Evolutionary conservation across 1,284 basidiomycete species (phyloP), one percentile per base, ranked within the genome.

Genomic region (Naganishia sp.): DNA sequence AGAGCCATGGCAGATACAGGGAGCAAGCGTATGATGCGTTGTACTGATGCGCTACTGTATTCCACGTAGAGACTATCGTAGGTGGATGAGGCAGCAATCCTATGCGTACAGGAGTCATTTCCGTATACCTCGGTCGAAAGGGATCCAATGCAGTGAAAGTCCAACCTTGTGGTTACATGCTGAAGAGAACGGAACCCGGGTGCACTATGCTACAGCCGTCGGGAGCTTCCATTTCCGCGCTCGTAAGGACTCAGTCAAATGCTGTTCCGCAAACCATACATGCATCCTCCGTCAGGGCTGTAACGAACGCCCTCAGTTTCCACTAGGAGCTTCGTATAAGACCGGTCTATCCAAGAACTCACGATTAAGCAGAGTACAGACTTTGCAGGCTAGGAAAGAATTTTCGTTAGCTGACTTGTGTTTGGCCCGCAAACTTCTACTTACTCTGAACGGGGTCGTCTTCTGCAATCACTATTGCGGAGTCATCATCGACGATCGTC

Each of bases 321-420:
- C 10, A 7, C 28, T 33, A 9, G 13, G 25, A 15, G 23, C 9
- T 53, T 15, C 28, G 50, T 9, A 18, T 6, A 10, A 18, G n/a
- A 33, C 5, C 23, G 13, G 25, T 15, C 16, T 39, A 36, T 21
- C 28, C 9, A 5, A 10, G 9, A 21, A 49, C 15, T 61, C 39
- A 61, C 59, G 48, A 43, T 61, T 61, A 6, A 61, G 36, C 16
- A 61, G 43, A 49, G 59, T 61, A 21, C 59, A 61, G 18, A 42
- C 16, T n/a, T 61, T 49, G 48, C 59, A 49, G 25, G 59, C 33
- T 52, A 21, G 6, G 7, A 49, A 10, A 52, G 2, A 5, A 28
- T 28, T 7, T 36, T 18, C 10, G 13, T 42, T 36, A 31, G n/a
- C 10, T 39, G 25, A 36, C 25, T 4, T 31, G 31, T 52, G 25